Base-by-base conservation (phyloP, 768 basidiomycete species). In the Amanita inopinata region DNA sequence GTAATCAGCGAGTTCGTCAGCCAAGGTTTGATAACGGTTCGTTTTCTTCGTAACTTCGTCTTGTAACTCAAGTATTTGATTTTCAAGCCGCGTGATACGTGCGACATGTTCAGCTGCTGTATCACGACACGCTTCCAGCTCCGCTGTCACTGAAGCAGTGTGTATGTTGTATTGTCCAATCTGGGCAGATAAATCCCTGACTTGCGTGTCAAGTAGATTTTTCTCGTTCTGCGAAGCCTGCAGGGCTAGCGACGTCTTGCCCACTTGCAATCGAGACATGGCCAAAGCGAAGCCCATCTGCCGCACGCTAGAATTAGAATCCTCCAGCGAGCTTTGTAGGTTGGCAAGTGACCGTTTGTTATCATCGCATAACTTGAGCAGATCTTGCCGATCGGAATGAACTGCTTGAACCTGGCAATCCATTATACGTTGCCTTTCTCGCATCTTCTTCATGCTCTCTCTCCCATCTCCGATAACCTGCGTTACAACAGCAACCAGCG, bases 401-500 rank as follows among this genome's bases (percentile, higher is more conserved):
- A 28, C 23, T 23, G 31, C 22, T 35, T 19, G 18, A 24, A 40
- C n/a, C 30, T 36, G 10, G 14, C 25, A 20, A 23, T 7, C 12
- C n/a, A 12, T 4, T 10, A 17, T 12, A 25, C 25, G 5, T 3
- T 24, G 33, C 30, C 15, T 37, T 11, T 27, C 17, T 18, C 33
- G 24, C 34, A 39, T 34, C 18, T n/a, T 36, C 12, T 36, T 46
- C n/a, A 55, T 51, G 14, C 51, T 44, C 3, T 50, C 31, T n/a
- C 53, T 52, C 9, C 54, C 49, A 14, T 45, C 47, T 11, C 51
- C 53, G 25, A 63, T 57, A 3, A 69, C 61, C 32, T 66, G 59
- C 1, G 63, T 49, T 39, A 73, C 43, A 33, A 65, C 59, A n/a
- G 53, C 54, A 25, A 72, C 61, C 43, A 73, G 48, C 4, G 62